These are phyloP conservation scores for Colletotrichum chlorophyti DNA, from an alignment of 2,329 filamentous ascomycete species.

Conservation along the genomic window DNA sequence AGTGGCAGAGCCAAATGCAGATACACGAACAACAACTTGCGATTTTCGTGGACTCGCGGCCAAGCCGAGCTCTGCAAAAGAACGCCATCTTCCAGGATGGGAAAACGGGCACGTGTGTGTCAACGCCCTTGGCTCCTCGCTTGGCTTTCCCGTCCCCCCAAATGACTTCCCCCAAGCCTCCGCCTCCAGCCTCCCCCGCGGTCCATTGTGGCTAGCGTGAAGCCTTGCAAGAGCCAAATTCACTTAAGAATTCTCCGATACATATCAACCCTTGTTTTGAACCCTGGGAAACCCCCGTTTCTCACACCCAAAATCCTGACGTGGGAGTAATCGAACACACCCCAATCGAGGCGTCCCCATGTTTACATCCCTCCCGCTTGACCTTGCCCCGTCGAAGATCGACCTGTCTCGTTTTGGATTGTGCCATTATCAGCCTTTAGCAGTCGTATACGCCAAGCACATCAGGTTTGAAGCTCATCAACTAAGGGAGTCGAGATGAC, in stretches of 20 bases:
- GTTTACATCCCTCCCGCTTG: conserved; percentile 6
- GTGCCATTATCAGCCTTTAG: conserved; percentile 6
- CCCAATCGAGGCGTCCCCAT: conserved; percentile 17
- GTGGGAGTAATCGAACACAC: too few species aligned
- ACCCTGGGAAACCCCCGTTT: conserved; percentile 13
- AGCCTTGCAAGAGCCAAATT: conserved; percentile 21
- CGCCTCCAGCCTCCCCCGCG: conserved; percentile 18
- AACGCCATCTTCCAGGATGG: neutral
- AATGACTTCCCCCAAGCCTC: neutral
- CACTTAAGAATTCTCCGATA: conserved; percentile 28
- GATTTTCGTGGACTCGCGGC: neutral
- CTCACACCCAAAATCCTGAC: conserved; percentile 19
- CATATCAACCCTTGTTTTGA: conserved; percentile 6
- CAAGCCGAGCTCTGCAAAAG: conserved; percentile 1
- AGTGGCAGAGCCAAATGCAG: too few species aligned
- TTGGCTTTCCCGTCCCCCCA: conserved; percentile 18
- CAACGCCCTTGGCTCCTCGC: conserved; percentile 17
- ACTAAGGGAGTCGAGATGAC: conserved; percentile 13
- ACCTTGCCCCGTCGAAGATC: conserved; percentile 21
- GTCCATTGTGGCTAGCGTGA: neutral
- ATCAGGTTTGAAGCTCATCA: neutral
- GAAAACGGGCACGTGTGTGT: conserved; percentile 2
- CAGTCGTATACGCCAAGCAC: conserved; percentile 10
- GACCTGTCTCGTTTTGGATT: conserved; percentile 26
- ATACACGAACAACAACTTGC: too few species aligned